Evolutionary conservation across 768 basidiomycete genomes (phyloP).

Genomic region (Kwoniella shandongensis): DNA sequence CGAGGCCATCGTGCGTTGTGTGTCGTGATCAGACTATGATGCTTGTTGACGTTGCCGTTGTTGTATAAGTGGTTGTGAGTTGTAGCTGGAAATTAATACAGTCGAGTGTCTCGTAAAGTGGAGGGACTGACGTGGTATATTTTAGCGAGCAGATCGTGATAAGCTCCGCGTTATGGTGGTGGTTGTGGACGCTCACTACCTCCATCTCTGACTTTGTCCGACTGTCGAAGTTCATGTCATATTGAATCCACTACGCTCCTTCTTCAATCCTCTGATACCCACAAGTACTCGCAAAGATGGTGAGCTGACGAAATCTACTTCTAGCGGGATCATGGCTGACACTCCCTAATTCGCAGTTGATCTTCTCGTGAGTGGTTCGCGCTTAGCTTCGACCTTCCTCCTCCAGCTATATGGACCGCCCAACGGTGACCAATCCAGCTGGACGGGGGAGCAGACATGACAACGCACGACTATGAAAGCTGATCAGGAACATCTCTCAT

Average conservation of each 20-base stretch:
- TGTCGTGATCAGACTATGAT: no score
- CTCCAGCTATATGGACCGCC: no score
- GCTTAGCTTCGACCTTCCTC: background rate
- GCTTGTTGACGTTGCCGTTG: no score
- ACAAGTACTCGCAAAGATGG: conserved; percentile 20
- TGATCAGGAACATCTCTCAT: conserved; percentile 1
- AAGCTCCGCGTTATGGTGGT: no score
- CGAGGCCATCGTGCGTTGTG: conserved; percentile 16
- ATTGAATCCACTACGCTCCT: background rate
- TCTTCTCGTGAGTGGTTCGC: conserved; percentile 45
- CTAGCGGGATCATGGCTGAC: conserved; percentile 3
- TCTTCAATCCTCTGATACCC: background rate
- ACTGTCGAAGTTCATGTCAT: no score
- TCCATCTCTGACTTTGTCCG: no score
- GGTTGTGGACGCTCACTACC: no score
- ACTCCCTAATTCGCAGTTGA: conserved; percentile 24
- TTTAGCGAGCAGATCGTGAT: no score
- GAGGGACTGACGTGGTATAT: conserved; percentile 4
- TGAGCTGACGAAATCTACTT: conserved; percentile 23
- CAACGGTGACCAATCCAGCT: no score
- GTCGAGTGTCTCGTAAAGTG: background rate
- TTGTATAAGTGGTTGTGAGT: no score
- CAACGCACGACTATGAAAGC: no score
- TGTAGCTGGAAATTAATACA: no score
- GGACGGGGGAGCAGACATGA: background rate